Base-by-base conservation (phyloP, 768 basidiomycete species). In the Krasilnikovozyma curviuscula region DNA sequence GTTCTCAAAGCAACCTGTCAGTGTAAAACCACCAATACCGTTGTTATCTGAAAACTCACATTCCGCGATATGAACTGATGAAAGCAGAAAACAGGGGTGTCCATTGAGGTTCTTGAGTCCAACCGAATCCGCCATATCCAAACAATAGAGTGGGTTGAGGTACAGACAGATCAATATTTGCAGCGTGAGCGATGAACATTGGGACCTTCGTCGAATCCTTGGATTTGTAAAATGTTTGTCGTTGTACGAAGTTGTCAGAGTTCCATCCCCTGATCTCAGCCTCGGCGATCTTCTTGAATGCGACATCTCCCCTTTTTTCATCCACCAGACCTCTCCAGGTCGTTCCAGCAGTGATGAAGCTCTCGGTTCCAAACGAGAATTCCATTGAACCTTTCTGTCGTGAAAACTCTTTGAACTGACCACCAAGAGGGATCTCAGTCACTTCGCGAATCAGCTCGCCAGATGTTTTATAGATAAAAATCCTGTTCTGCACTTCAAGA, bases 111-210 rank as follows among this genome's bases (percentile, higher is more conserved):
- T 45, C 43, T 45, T 52, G 50, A 1, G 50, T n/a, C 44, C 44
- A 52, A 5, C 32, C 44, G 23, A 52, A 52, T 2, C 50, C 50
- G 25, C 50, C 50, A 21, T 52, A 52, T 1, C 19, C 50, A 16
- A 44, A 50, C 10, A 50, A 35, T 14, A 50, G 49, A 23, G 41
- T 39, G 13, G 49, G 49, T 7, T 42, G 49, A 10, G 42, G 27
- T 23, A n/a, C 21, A 1, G 32, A 38, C 16, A 50, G 49, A 29
- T 43, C 41, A 21, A 50, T 24, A 23, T 33, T 38, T 3, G n/a
- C 30, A 16, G 41, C 38, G 43, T 50, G 41, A 9, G 49, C 32
- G 41, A 49, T 35, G 19, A 25, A 32, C 47, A 48, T 48, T n/a
- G 47, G 47, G 9, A 48, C 21, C 21, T 14, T 28, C 7, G 47